Evolutionary conservation across 805 yeast genomes (phyloP), one percentile per base, ranked within the genome.

Genomic region (Starmerella geochares): DNA sequence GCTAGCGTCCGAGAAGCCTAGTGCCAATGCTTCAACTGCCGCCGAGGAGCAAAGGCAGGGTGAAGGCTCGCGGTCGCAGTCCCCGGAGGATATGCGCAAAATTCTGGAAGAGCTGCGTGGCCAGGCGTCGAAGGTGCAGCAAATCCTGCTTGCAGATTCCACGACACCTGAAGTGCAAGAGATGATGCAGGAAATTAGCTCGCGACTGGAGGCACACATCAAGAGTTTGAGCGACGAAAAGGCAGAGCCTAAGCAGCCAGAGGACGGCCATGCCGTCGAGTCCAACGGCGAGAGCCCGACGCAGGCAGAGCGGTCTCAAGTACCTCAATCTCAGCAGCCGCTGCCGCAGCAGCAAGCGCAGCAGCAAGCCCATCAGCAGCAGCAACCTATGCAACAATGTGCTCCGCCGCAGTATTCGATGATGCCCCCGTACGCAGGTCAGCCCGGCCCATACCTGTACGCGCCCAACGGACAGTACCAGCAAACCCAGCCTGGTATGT

Each of bases 71-170:
- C n/a, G 5, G 25, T n/a, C n/a, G 28, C 27, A 25, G 19, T 20
- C 29, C 14, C 24, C 47, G 2, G 36, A 17, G 20, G 39, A 32
- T 11, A 40, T 48, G 19, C 40, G 35, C 4, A 21, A 43, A 16
- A 25, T 38, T 6, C 27, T 48, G 4, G 38, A 36, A 20, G 52
- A 46, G 1, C 23, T 49, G 5, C 48, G 40, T 16, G 20, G 14
- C 14, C 38, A 47, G 24, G 48, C 52, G 14, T 19, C 36, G 5
- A 28, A 31, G 27, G 47, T 35, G 7, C 53, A 52, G 36, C 20
- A 35, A 13, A 16, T 20, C 24, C 31, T 50, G 45, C 4, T n/a
- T 10, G 13, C 41, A 16, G 32, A 27, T 23, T 13, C 29, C 7
- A 41, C 41, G 31, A 37, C 49, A 4, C 14, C 53, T 6, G 33